Evolutionary conservation across 2,329 filamentous ascomycete genomes (phyloP).

Genomic region (Ophiostoma ips): DNA sequence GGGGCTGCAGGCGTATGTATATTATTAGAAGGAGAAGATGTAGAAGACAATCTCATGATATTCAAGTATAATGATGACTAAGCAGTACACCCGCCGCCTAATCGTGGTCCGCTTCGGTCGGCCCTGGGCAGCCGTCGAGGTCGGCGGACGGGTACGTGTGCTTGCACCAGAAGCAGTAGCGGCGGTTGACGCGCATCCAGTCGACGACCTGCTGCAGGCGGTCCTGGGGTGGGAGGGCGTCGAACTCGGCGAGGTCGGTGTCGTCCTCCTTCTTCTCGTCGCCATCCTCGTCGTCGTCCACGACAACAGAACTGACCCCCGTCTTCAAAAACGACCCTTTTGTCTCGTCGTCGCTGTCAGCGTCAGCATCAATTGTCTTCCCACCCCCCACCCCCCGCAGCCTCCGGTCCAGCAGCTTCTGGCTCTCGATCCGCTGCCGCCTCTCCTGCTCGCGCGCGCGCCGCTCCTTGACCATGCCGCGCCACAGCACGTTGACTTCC

Average conservation of each 20-base stretch:
- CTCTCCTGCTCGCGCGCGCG: conserved; percentile 56
- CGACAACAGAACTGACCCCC: conserved; percentile 36
- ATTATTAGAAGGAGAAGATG: neutral
- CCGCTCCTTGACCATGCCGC: conserved; percentile 56
- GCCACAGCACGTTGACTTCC: conserved; percentile 65
- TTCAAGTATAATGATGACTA: too few species aligned
- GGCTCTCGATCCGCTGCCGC: conserved; percentile 49
- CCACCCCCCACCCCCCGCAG: conserved; percentile 4
- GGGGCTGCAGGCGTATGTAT: conserved; percentile 16
- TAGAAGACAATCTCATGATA: too few species aligned
- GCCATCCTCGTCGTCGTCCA: conserved; percentile 49
- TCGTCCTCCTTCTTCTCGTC: conserved; percentile 54
- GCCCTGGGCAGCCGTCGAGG: conserved; percentile 82
- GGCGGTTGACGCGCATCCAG: conserved; percentile 55
- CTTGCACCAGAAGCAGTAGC: conserved; percentile 97
- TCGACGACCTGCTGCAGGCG: conserved; percentile 51
- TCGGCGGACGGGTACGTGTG: conserved; percentile 55
- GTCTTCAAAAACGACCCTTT: conserved; percentile 23
- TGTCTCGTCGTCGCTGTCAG: conserved; percentile 52
- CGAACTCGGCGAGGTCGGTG: conserved; percentile 74
- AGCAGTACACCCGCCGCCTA: too few species aligned
- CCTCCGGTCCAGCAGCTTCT: conserved; percentile 19
- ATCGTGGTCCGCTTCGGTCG: conserved; percentile 71
- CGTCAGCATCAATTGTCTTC: conserved; percentile 52
- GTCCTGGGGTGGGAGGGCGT: conserved; percentile 51